Base-by-base conservation (phyloP, 2,329 filamentous ascomycete genomes). In the Sphaerulina musiva region DNA sequence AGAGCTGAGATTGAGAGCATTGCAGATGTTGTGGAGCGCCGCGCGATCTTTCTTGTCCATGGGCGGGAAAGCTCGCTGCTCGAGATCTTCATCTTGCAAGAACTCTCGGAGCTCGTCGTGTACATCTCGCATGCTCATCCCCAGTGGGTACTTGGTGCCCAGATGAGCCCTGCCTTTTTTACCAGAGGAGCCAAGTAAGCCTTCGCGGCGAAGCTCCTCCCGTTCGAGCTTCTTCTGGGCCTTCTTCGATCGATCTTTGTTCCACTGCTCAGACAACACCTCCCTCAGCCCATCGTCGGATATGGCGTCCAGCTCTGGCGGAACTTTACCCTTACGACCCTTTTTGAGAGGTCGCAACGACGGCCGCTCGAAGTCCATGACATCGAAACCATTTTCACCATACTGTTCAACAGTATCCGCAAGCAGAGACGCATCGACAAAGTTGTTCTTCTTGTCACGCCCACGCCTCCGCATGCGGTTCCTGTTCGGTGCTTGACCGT, bases 11-110 rank as follows among this genome's bases (percentile, higher is more conserved):
- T 83, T 84, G 67, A 96, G 82, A 38, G 79, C 79, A 63, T 81
- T 81, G 10, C 89, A 89, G 39, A 95, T 71, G 55, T 89, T 81
- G 68, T 98, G 93, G 14, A 97, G 78, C 5, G 83, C 74, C 68
- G 89, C 91, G 47, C 93, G 85, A 39, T 85, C 80, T 43, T 79
- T 73, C 57, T 89, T 88, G 53, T 88, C 83, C 84, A 97, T 95
- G 0, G 92, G 89, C 2, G 92, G 89, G 23, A 97, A 76, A 4
- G 82, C 75, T 5, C 93, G 76, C 44, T 87, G 90, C 59, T 31
- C 84, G 62, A 83, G 76, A 49, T 80, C 78, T 2, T 78, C 71
- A 17, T 83, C 79, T 26, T 82, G 68, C 20, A 96, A 72, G 67
- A 96, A 96, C 1, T 70, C 66, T 56, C 80, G 80, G 42, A 97